A percentile compares a stretch with the other conserved stretches of the same genome.
Evolutionary conservation across 495 filamentous ascomycete species (phyloP).

Genomic region (Hyaloscypha bicolor): DNA sequence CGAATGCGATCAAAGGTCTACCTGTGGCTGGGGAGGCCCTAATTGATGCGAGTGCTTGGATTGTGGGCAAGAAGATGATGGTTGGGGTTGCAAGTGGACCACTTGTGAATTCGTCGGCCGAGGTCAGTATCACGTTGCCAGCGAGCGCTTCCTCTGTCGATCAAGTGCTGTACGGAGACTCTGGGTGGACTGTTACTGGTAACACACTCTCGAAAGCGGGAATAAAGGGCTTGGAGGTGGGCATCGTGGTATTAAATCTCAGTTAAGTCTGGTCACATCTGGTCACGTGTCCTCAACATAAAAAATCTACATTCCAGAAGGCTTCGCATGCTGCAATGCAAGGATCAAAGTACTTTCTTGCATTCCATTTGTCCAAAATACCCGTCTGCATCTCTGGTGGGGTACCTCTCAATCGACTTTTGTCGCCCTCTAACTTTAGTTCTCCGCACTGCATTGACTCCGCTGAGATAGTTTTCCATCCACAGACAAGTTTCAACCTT

Average conservation of each 20-base stretch:
- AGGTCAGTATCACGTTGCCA: constrained; percentile 23
- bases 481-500: too few species aligned
- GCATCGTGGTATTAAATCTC: constrained; percentile 22
- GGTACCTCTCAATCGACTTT: too few species aligned
- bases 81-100: constrained; percentile 46
- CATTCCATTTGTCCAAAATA: too few species aligned
- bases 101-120: constrained; percentile 8
- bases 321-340: too few species aligned
- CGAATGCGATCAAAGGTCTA: constrained; percentile 36
- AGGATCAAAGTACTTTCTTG: too few species aligned
- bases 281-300: too few species aligned
- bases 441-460: too few species aligned
- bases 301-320: too few species aligned
- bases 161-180: constrained; percentile 23
- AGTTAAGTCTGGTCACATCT: not conserved
- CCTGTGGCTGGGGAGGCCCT: constrained; percentile 20
- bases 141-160: not conserved
- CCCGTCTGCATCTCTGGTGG: too few species aligned
- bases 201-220: constrained; percentile 25
- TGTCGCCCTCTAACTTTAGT: too few species aligned
- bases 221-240: constrained; percentile 26
- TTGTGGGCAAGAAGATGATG: constrained; percentile 40
- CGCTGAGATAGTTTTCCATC: too few species aligned
- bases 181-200: constrained; percentile 22
- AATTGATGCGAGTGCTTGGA: constrained; percentile 49